phyloP scores from a whole-genome alignment of 2,329 filamentous ascomycete genomes.

The Clarireedia monteithiana region DNA sequence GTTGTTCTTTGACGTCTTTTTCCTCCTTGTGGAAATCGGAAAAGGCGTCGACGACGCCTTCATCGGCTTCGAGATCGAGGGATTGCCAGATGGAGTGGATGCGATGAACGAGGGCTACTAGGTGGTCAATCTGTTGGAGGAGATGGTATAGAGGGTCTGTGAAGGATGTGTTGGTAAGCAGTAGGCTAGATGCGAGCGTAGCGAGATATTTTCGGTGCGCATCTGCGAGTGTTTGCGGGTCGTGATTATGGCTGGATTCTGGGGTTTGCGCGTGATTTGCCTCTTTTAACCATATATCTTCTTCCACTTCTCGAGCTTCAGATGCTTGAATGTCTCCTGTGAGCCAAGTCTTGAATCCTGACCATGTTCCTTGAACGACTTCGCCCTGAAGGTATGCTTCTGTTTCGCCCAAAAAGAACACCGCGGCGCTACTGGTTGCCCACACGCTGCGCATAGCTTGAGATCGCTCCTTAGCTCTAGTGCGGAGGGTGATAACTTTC shows the following conservation, averaged over 20 bases:
- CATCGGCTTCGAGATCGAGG: constrained; percentile 73
- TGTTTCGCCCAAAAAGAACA: constrained; percentile 84
- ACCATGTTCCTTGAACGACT: constrained; percentile 74
- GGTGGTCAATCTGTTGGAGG: constrained; percentile 69
- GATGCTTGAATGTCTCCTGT: constrained; percentile 26
- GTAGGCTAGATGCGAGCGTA: constrained; percentile 56
- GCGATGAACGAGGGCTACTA: constrained; percentile 68
- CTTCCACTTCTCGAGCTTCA: constrained; percentile 21
- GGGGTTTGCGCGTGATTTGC: constrained; percentile 15
- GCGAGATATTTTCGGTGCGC: constrained; percentile 73
- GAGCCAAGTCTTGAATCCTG: constrained; percentile 72
- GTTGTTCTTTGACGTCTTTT: constrained; percentile 52
- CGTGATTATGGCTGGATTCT: constrained; percentile 42
- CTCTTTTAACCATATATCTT: constrained; percentile 37
- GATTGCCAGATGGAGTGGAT: constrained; percentile 70
- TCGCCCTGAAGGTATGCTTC: constrained; percentile 86
- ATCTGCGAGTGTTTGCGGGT: constrained; percentile 75
- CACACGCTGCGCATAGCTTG: constrained; percentile 72
- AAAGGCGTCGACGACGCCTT: constrained; percentile 71
- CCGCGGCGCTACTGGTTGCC: constrained; percentile 79
- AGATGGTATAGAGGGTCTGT: constrained; percentile 58
- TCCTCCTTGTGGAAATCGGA: constrained; percentile 68
- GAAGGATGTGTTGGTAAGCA: constrained; percentile 57
- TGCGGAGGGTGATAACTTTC: constrained; percentile 53
- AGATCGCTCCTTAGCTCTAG: constrained; percentile 55